Evolutionary conservation across 2,329 filamentous ascomycete genomes (phyloP).

Genomic region (Myrmaecium sp.): DNA sequence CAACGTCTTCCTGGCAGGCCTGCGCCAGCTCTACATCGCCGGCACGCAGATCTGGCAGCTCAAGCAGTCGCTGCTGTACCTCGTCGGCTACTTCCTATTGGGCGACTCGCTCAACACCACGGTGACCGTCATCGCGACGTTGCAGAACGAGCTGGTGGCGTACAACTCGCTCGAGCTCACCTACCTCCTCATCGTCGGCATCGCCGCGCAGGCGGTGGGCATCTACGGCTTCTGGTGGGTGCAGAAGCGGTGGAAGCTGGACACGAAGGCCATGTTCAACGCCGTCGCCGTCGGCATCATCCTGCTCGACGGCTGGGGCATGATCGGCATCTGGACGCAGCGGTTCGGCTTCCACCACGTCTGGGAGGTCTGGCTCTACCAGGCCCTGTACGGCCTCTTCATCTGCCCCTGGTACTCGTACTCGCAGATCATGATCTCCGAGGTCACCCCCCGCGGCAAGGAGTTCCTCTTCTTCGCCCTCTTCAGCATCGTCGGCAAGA

Average conservation of each 20-base stretch:
- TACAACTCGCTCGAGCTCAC: constrained; percentile 50
- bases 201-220: constrained; percentile 43
- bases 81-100: constrained; percentile 46
- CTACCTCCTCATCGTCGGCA: constrained; percentile 50
- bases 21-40: constrained; percentile 34
- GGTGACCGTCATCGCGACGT: constrained; percentile 47
- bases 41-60: constrained; percentile 43
- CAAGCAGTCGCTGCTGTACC: constrained; percentile 48
- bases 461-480: constrained; percentile 56
- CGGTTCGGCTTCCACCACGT: constrained; percentile 35
- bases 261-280: constrained; percentile 54
- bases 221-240: constrained; percentile 46
- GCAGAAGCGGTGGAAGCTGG: constrained; percentile 41
- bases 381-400: constrained; percentile 44
- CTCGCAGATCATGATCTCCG: constrained; percentile 53
- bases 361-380: constrained; percentile 36
- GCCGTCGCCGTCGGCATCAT: constrained; percentile 33
- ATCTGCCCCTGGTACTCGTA: constrained; percentile 57
- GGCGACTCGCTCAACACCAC: constrained; percentile 57
- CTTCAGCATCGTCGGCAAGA: constrained; percentile 53
- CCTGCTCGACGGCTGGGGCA: constrained; percentile 41
- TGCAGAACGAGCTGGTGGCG: constrained; percentile 47
- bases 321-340: constrained; percentile 41
- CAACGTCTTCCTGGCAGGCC: constrained; percentile 20
- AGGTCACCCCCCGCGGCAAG: constrained; percentile 49